phyloP scores from a whole-genome alignment of 352 stramenopile species.

The Globisporangium iwayamae region DNA sequence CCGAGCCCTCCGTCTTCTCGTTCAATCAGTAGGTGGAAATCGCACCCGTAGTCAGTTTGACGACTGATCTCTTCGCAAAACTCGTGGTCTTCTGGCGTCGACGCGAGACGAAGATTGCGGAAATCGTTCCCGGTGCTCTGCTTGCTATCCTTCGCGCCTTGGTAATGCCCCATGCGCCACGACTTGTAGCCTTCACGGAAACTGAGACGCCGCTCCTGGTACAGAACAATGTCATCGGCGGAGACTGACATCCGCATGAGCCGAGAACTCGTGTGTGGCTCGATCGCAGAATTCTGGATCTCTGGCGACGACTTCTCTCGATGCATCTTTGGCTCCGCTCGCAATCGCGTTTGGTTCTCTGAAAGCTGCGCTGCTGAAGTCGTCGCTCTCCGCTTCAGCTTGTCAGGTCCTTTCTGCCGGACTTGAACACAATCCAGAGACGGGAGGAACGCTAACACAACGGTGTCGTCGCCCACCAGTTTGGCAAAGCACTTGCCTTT shows the following conservation, averaged over 20 bases:
- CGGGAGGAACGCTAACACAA: conserved; percentile 80
- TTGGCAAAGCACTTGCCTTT: conserved; percentile 87
- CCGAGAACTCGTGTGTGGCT: conserved; percentile 30
- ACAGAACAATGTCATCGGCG: conserved; percentile 81
- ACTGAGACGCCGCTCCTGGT: conserved; percentile 70
- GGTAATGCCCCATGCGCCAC: conserved; percentile 78
- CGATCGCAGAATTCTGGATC: conserved; percentile 1
- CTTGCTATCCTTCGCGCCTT: conserved; percentile 73
- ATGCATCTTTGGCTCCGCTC: conserved; percentile 1
- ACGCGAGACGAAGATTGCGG: conserved; percentile 41
- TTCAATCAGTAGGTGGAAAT: conserved; percentile 81
- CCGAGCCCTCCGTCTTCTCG: conserved; percentile 38
- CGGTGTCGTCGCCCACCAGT: conserved; percentile 58
- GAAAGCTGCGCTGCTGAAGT: conserved; percentile 6
- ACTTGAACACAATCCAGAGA: conserved; percentile 54
- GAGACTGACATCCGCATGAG: conserved; percentile 62
- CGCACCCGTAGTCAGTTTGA: conserved; percentile 46
- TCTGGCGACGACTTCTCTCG: conserved; percentile 4
- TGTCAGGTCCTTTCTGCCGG: conserved; percentile 25
- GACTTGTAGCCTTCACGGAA: conserved; percentile 86
- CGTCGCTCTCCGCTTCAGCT: conserved; percentile 5
- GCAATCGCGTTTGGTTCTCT: conserved; percentile 4
- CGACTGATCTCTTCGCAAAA: conserved; percentile 74
- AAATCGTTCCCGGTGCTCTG: conserved; percentile 42
- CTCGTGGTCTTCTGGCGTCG: conserved; percentile 67